phyloP scores from a whole-genome alignment of 768 basidiomycete species.

The Agaricus subrufescens region DNA sequence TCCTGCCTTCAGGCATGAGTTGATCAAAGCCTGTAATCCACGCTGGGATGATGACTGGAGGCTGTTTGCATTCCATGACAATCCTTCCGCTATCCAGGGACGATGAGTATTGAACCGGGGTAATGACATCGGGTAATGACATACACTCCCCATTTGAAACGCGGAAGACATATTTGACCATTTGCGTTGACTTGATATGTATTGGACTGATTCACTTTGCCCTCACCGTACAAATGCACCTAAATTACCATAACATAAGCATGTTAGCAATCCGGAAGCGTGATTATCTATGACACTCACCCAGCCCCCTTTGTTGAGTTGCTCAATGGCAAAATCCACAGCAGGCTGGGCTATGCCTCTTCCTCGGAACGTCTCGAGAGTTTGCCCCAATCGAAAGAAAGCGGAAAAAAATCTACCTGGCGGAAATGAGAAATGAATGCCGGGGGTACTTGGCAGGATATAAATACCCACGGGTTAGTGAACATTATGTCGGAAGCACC shows the following conservation, averaged over 20 bases:
- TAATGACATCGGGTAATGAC: conserved; percentile 26
- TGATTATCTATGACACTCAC: conserved; percentile 37
- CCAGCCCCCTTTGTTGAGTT: conserved; percentile 82
- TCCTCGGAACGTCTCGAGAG: conserved; percentile 90
- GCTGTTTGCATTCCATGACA: conserved; percentile 52
- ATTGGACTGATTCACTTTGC: conserved; percentile 77
- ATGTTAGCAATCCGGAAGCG: not conserved
- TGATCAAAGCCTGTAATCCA: conserved; percentile 87
- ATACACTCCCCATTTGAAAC: conserved; percentile 96
- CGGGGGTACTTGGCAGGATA: not conserved
- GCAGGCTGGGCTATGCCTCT: conserved; percentile 85
- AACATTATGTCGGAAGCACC: conserved; percentile 95
- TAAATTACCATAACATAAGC: conserved; percentile 21
- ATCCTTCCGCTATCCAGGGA: conserved; percentile 66
- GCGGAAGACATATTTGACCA: conserved; percentile 48
- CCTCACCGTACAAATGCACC: conserved; percentile 91
- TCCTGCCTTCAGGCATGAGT: conserved; percentile 85
- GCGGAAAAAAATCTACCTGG: conserved; percentile 67
- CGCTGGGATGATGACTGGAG: conserved; percentile 85
- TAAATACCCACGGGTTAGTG: conserved; percentile 71
- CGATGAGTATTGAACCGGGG: conserved; percentile 1
- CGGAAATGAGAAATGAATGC: conserved; percentile 11
- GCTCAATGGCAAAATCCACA: conserved; percentile 76
- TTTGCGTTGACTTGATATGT: conserved; percentile 36
- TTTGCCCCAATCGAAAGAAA: conserved; percentile 89